Evolutionary conservation across 1,284 basidiomycete species (phyloP), one percentile per base, ranked within the genome.

Genomic region (Coniferiporia sulphurascens): DNA sequence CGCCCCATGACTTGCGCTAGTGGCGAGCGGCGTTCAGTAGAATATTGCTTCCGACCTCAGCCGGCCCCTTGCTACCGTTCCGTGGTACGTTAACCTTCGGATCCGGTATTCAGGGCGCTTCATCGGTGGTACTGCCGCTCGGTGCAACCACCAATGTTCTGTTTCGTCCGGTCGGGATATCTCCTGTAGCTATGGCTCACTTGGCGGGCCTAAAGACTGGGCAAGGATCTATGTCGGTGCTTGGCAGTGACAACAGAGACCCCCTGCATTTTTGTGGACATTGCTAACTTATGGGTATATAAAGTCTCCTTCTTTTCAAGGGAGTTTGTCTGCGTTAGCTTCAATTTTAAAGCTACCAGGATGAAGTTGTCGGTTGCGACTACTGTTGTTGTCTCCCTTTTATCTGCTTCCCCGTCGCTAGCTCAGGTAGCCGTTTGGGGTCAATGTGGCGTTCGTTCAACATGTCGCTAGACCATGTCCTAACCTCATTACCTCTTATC

Each of bases 391-490:
- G 57, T 70, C 32, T 65, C 69, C 41, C 63, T 72, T 35, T 65
- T 65, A 13, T 64, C 68, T 49, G 69, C 67, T 48, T 52, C 65
- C 1, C 65, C 70, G 10, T 68, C 65, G 7, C 58, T 71, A 41
- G 67, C 68, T 6, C n/a, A n/a, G n/a, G 66, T 69, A 13, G 59
- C 67, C 3, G 67, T 70, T 50, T 71, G 69, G 69, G 69, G 68
- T 21, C 70, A 72, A 58, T 72, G 70, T 46, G 70, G 70, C 52
- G 70, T 70, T 52, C 43, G 69, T 66, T 3, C n/a, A 1, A 27
- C 7, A 32, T 8, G 55, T 2, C n/a, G n/a, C 19, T n/a, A 46
- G 17, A n/a, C 8, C n/a, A 19, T 46, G 19, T 46, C 8, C 19
- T 46, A 21, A 19, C 4, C 4, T 46, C 17, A 45, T 45, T 9